Evolutionary conservation across 495 filamentous ascomycete species (phyloP).

Genomic region (Amniculicola lignicola): DNA sequence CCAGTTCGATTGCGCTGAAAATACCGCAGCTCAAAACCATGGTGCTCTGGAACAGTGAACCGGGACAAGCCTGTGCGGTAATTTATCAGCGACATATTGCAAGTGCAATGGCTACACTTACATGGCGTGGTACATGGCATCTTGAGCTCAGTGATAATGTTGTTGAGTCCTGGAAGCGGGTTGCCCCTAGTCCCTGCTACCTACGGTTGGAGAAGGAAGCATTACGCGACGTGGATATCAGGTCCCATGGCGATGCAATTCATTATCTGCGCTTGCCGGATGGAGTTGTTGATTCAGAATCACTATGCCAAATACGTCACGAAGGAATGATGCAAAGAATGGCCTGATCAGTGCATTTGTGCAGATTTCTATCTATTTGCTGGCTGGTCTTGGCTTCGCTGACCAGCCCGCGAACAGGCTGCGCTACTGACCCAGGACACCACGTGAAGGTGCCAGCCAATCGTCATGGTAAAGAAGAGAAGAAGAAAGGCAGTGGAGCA

Average conservation of each 20-base stretch:
- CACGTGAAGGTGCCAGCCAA: constrained; percentile 10
- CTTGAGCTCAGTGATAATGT: constrained; percentile 15
- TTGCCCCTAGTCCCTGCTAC: constrained; percentile 10
- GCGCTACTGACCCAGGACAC: constrained; percentile 10
- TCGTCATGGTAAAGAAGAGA: constrained; percentile 9
- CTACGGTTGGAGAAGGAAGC: constrained; percentile 11
- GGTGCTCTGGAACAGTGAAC: constrained; percentile 17
- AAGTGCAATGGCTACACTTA: constrained; percentile 18
- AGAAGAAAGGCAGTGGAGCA: constrained; percentile 11
- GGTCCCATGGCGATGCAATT: constrained; percentile 16
- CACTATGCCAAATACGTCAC: constrained; percentile 13
- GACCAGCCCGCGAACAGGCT: constrained; percentile 10
- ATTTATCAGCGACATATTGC: constrained; percentile 15
- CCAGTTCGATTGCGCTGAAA: constrained; percentile 13
- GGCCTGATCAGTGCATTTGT: constrained; percentile 16
- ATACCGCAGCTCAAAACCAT: constrained; percentile 16
- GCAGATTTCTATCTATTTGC: constrained; percentile 11
- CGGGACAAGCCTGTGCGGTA: constrained; percentile 13
- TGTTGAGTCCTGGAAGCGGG: constrained; percentile 13
- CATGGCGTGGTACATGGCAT: constrained; percentile 16
- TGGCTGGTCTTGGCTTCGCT: constrained; percentile 10
- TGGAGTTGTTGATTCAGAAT: constrained; percentile 17
- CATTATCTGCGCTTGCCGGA: constrained; percentile 17
- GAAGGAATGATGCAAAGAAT: constrained; percentile 15
- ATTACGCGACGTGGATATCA: constrained; percentile 16